Evolutionary conservation across 2,329 filamentous ascomycete genomes (phyloP), one percentile per base, ranked within the genome.

Genomic region (Hypoxylon sp.): DNA sequence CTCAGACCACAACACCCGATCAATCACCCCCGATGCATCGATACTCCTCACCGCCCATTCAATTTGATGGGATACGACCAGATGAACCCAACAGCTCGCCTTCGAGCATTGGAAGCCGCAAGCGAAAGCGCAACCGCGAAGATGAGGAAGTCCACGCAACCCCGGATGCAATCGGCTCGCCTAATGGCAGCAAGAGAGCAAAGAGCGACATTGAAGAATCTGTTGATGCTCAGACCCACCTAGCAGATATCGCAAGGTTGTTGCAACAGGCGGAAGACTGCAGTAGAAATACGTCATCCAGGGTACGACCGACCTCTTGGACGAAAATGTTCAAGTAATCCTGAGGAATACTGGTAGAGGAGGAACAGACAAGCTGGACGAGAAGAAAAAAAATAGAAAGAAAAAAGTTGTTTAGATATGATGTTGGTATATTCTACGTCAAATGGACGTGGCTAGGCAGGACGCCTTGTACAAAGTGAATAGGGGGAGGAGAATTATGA

Each of bases 181-280:
- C 70, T 7, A 65, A 67, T 6, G 62, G 52, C 26, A 64, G 54
- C 5, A 75, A 75, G 53, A 65, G 73, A n/a, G 64, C 65, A 17
- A 73, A 66, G 56, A 74, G 70, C 34, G 59, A 58, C 6, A 67
- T 69, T 6, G 34, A 26, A 28, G 51, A 49, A 19, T 17, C 64
- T 6, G 65, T 56, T 19, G 52, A 64, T 43, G 70, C 73, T 22
- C 56, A 69, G 3, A 64, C 72, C 46, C 70, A 74, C 20, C 65
- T 76, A 10, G 67, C 68, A 6, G 69, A 70, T 32, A 75, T 76
- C 53, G 69, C 68, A 3, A 67, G 49, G 17, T 62, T 76, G 4
- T 48, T 76, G 44, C 52, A 65, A 48, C 60, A 67, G 30, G 72
- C 75, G 17, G 63, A 71, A 19, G 46, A 66, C 19, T 53, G 44